Evolutionary conservation across 1,139 yeast genomes (phyloP), one percentile per base, ranked within the genome.

Genomic region (Lizanozyma gosingica): DNA sequence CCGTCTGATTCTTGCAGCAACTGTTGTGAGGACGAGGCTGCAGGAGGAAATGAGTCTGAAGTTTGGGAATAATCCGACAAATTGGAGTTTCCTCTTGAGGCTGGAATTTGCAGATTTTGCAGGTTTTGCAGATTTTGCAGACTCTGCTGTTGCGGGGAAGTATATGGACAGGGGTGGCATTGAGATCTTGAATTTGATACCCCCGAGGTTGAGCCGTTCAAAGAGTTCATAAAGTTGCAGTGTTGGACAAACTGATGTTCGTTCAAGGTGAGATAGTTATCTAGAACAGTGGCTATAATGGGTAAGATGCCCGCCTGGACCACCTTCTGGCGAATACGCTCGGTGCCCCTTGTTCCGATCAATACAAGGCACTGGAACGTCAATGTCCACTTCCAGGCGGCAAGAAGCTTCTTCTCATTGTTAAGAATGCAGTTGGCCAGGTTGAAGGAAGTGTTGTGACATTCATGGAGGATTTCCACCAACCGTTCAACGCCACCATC

Each of bases 341-440:
- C 97, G 1, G 94, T 80, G 27, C 98, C 98, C 50, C 97, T 71
- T 1, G 97, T 90, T 14, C 97, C 96, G 18, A 92, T 78, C 45
- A 88, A 73, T 1, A 90, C 95, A 45, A 92, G 65, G 55, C 97
- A 88, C 62, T 92, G 97, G 55, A 92, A 80, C 0, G 97, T 87
- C 44, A 92, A 65, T 4, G 95, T 86, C 98, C 98, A 92, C 62
- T 90, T 92, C 96, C 97, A 90, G 0, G 95, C 92, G 15, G 80
- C 73, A 43, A 85, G 64, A 17, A 82, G 71, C 45, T 73, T 74
- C 47, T 63, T 64, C 43, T 73, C 78, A 38, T 63, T 59, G 43
- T 63, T 65, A 40, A 72, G 71, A 22, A 76, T 62, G 49, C 55
- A 60, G 41, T 66, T 71, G 39, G 49, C 54, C 35, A 55, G 45